These are phyloP conservation scores for Aspergillus sclerotiicarbonarius DNA, from an alignment of 495 filamentous ascomycete genomes.

Conservation along the genomic window DNA sequence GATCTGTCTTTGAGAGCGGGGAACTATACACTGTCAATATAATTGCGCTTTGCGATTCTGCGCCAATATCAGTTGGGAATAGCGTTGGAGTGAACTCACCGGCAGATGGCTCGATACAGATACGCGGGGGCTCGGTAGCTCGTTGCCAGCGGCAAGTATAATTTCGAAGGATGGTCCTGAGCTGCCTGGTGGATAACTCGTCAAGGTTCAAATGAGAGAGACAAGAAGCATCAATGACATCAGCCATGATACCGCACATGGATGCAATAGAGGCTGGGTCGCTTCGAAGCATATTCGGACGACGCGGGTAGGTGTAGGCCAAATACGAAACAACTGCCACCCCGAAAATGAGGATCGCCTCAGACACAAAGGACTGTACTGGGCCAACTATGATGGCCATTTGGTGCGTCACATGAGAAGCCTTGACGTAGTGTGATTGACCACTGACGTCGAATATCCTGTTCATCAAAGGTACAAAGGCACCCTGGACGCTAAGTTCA, in stretches of 20 bases:
- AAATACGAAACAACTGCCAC: background rate
- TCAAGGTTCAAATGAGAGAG: constrained; percentile 1
- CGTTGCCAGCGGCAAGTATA: constrained; percentile 4
- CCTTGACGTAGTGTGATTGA: constrained; percentile 4
- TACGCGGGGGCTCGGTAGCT: background rate
- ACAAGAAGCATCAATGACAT: background rate
- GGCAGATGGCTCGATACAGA: constrained; percentile 4
- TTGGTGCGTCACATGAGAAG: background rate
- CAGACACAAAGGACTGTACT: background rate
- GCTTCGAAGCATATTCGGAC: constrained; percentile 6
- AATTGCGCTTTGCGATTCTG: background rate
- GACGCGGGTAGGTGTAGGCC: constrained; percentile 6
- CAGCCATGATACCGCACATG: constrained; percentile 5
- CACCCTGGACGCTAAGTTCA: background rate
- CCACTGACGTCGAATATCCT: constrained; percentile 2
- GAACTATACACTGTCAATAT: constrained; percentile 3
- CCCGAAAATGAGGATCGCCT: constrained; percentile 1
- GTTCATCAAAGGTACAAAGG: constrained; percentile 8
- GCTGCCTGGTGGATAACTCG: constrained; percentile 2
- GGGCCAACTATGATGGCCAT: constrained; percentile 3
- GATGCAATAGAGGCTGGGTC: constrained; percentile 10
- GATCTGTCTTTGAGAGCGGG: background rate
- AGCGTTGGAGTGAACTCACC: constrained; percentile 1
- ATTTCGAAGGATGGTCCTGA: constrained; percentile 1
- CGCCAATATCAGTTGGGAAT: background rate